Evolutionary conservation across 179 eudicot species (phyloP).

Genomic region (Amaranthus tricolor): DNA sequence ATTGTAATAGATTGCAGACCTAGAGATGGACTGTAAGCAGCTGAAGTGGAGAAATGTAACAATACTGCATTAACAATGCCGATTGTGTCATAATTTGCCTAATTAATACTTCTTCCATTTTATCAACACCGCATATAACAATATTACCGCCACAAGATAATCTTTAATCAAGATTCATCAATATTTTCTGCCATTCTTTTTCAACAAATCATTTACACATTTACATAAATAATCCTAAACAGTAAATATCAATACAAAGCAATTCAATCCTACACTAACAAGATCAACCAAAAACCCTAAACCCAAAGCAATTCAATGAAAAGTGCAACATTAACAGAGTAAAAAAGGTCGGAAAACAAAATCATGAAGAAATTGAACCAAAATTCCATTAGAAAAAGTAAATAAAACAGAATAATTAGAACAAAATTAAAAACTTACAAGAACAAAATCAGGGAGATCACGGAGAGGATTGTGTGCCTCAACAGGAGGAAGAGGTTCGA

Average conservation of each 20-base stretch:
- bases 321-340: background rate
- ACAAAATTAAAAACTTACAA: conserved; percentile 41
- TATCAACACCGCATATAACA: background rate
- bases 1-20: too few relatives aligned
- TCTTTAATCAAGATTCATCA: background rate
- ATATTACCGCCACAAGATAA: background rate
- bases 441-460: conserved; percentile 72
- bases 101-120: too few relatives aligned
- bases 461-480: conserved; percentile 49
- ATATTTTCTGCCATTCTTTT: background rate
- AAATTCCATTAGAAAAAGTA: background rate
- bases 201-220: background rate
- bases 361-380: background rate
- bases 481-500: conserved; percentile 88
- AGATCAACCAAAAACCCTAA: background rate
- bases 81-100: too few relatives aligned
- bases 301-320: background rate
- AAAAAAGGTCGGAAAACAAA: background rate
- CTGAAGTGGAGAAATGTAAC: too few relatives aligned
- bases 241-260: background rate
- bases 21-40: too few relatives aligned
- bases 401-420: background rate
- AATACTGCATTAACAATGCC: too few relatives aligned
- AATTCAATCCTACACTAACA: background rate
- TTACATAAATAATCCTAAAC: background rate